These are phyloP conservation scores for Drosera capensis DNA, from an alignment of 148 eudicot genomes.

Conservation along the genomic window DNA sequence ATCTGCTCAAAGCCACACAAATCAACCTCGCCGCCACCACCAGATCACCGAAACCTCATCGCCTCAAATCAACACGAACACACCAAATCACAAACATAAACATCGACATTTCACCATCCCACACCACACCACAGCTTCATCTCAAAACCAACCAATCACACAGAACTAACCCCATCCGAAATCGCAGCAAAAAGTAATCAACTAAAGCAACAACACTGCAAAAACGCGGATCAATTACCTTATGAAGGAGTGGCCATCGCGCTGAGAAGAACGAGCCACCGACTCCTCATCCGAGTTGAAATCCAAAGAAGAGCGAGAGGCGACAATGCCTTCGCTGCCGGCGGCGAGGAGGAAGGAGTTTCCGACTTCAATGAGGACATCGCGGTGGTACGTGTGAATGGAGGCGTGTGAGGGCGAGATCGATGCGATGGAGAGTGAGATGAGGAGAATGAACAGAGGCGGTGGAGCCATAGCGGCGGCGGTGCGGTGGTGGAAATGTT, in stretches of 20 bases:
- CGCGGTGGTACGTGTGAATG: conserved; percentile 53
- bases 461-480: no score
- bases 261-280: conserved; percentile 15
- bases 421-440: not conserved
- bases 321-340: conserved; percentile 76
- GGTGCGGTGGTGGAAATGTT: no score
- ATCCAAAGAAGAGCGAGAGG: conserved; percentile 26
- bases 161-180: no score
- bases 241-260: conserved; percentile 62
- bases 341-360: conserved; percentile 72
- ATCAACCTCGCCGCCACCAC: no score
- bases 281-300: no score
- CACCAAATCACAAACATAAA: no score
- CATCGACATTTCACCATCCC: no score
- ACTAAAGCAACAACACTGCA: not conserved
- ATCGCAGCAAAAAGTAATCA: conserved; percentile 9
- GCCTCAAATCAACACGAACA: no score
- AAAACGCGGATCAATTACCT: conserved; percentile 21
- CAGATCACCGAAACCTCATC: no score
- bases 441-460: conserved; percentile 3
- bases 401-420: conserved; percentile 22
- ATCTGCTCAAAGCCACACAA: no score
- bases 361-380: conserved; percentile 68
- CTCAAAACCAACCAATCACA: no score
- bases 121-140: no score